Base-by-base conservation (phyloP, 2,329 filamentous ascomycete species). In the Aspergillus thermomutatus region DNA sequence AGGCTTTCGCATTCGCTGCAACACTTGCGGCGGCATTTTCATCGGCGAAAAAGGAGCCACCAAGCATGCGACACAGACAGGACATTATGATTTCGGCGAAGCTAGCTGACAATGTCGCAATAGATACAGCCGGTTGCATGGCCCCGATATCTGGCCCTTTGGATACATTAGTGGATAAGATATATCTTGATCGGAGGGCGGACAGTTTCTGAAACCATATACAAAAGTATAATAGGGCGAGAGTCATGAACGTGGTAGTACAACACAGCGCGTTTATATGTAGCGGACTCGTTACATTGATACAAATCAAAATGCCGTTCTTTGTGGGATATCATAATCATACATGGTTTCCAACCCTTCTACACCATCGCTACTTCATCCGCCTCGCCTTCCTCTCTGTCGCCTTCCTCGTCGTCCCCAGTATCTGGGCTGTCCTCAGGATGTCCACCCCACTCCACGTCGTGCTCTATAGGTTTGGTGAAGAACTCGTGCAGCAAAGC, bases 1-100 rank as follows among this genome's bases (percentile, higher is more conserved):
- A 23, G 87, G 87, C 0, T 91, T 97, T 68, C 80, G 84, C 40
- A 83, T 97, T 57, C 85, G 82, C 66, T 97, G 93, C 72, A 91
- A 92, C 61, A 78, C 81, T 3, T 81, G 79, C 55, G 76, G 77
- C 4, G 71, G 69, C 17, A 67, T 69, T 37, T 75, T 77, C 56
- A 69, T 73, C 8, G 79, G 79, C 17, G 77, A 80, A 64, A 75
- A 72, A 47, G 78, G 77, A 23, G 79, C 78, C 2, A 75, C 74
- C 0, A 67, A 77, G 62, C 79, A 81, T 68, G 79, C 79, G 19
- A 61, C 71, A 47, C 66, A 75, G 61, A 80, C 78, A 1, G 78
- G 78, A 1, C 79, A 81, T 62, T 75, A 75, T 62, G 75, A 80
- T 60, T 81, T 81, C 68, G 77, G 77, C n/a, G 78, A 81, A 61